These are phyloP conservation scores for Neobulgaria alba DNA, from an alignment of 2,329 filamentous ascomycete species.

Conservation along the genomic window DNA sequence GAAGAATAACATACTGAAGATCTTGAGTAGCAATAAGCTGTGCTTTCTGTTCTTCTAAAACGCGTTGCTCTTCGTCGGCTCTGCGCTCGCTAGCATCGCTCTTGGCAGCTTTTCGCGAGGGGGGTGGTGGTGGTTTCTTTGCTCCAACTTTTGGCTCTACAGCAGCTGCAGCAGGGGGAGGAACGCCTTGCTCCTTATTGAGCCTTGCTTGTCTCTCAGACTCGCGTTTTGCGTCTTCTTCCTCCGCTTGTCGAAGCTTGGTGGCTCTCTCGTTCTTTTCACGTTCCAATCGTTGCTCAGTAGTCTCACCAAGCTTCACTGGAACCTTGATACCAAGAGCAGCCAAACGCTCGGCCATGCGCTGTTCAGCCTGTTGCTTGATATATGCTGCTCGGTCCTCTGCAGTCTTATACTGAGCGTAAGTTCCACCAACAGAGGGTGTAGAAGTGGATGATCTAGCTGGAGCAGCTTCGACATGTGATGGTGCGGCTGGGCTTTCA, in stretches of 20 bases:
- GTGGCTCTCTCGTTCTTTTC: constrained; percentile 83
- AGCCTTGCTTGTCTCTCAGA: constrained; percentile 60
- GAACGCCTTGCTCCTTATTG: constrained; percentile 28
- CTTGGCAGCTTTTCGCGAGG: constrained; percentile 61
- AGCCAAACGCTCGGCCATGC: constrained; percentile 92
- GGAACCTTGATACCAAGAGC: constrained; percentile 85
- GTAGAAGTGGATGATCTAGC: constrained; percentile 41
- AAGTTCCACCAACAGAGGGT: constrained; percentile 50
- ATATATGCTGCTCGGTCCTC: constrained; percentile 94
- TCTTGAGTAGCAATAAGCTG: constrained; percentile 65
- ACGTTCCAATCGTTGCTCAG: constrained; percentile 78
- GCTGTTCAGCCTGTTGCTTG: constrained; percentile 91
- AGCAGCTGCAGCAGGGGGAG: constrained; percentile 20
- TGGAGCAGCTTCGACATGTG: constrained; percentile 25
- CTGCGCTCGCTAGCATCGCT: constrained; percentile 51
- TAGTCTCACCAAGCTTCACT: constrained; percentile 67
- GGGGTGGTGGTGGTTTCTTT: constrained; percentile 71
- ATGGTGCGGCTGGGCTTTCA: constrained; percentile 30
- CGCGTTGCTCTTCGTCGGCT: constrained; percentile 52
- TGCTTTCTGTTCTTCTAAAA: constrained; percentile 64
- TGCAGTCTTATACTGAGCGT: constrained; percentile 78
- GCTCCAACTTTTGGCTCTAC: constrained; percentile 34
- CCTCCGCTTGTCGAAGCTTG: constrained; percentile 81
- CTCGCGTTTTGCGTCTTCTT: constrained; percentile 85
- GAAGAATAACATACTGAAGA: constrained; percentile 66